Evolutionary conservation across 257 asterid genomes (phyloP), one percentile per base, ranked within the genome.

Genomic region (Gentiana straminea): DNA sequence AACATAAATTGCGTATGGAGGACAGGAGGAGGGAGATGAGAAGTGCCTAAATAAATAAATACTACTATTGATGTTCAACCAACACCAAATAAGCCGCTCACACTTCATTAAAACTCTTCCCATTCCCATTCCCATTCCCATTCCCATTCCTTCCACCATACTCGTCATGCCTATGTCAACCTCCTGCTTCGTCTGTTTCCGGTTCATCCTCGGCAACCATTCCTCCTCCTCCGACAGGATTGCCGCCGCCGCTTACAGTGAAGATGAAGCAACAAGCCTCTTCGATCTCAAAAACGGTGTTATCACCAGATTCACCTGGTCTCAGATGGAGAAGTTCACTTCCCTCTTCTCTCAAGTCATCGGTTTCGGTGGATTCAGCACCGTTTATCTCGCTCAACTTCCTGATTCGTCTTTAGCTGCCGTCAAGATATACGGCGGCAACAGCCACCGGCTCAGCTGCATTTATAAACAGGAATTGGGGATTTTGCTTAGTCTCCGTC

Each of bases 301-400:
- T 4, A 10, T 41, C 46, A 10, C 46, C 5, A 33, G 32, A 52
- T 69, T 61, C 24, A 55, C 66, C 10, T 75, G 83, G 74, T 64
- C 62, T 5, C 75, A 86, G 39, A 62, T 81, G 53, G 53, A 71
- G 65, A 75, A 33, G 13, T 36, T 59, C 38, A 75, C 81, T 7
- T 53, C 45, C 62, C 61, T 72, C 57, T 83, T 83, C 57, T 68
- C 86, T 33, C 1, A 52, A 8, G 76, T 81, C 38, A 74, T 86
- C 12, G 95, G 88, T 1, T 70, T 68, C 33, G 95, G 94, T 34
- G 95, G 95, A 1, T 83, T 79, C 37, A 84, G 94, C 59, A 81
- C 74, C 1, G 95, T 86, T 0, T 86, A 79, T 67, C 76, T 86
- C 8, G 94, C 86, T 48, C 64, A 64, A 1, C 73, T 68, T 13